Base-by-base conservation (phyloP, 768 basidiomycete genomes). In the Termitomyces sp. region DNA sequence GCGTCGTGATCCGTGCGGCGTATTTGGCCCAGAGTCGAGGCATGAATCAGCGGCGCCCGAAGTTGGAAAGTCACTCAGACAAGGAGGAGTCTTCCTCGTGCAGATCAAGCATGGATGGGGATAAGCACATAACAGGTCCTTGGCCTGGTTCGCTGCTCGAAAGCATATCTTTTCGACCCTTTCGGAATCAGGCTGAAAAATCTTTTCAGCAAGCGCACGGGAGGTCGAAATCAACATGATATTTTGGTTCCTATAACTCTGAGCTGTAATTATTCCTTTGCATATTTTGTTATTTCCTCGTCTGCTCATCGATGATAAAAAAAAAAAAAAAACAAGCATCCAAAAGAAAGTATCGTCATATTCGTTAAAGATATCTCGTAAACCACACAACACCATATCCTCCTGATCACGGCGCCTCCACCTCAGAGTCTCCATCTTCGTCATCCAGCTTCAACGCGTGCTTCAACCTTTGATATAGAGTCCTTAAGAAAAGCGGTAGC, bases 401-500 rank as follows among this genome's bases (percentile, higher is more conserved):
- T 19, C 26, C 35, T 19, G 45, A 23, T 54, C 47, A 57, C 31
- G 19, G 21, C 21, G 15, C 53, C 10, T 53, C 48, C 10, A 50
- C 45, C 37, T 59, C 57, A 11, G 58, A 59, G 21, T 62, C 55
- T 11, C 55, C 56, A 44, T 62, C 57, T 6, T 48, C 59, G 33
- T 55, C 49, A 26, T 51, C 49, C 2, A 17, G 48, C n/a, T 44
- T 51, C 33, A 61, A 28, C 26, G 73, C 74, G 28, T 74, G 73
- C 47, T 72, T 70, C 53, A 88, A 70, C 43, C 72, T 75, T 38
- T 82, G 78, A 50, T 79, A 75, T 38, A 91, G 70, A 15, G 85
- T 85, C 64, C 78, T 76, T 26, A 88, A 68, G 71, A 91, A 91
- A 12, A 87, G 69, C 2, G 81, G 76, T 57, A 88, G 75, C 69